Evolutionary conservation across 352 stramenopile genomes (phyloP), one percentile per base, ranked within the genome.

Genomic region (Phytophthora melonis): DNA sequence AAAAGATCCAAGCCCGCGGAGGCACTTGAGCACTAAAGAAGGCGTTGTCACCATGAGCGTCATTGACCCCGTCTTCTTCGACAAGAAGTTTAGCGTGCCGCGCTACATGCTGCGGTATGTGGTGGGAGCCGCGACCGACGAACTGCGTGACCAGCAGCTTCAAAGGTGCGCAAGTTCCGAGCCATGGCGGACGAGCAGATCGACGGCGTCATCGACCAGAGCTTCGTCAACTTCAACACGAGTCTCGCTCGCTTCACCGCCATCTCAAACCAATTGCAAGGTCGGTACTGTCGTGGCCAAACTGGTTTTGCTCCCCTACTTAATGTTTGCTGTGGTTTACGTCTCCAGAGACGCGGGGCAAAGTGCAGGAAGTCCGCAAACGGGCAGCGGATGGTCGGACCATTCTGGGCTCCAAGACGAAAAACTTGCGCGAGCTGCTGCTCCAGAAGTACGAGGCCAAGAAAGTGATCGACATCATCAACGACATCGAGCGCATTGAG

Each of bases 211-310:
- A 88, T 96, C 58, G 89, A 96, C 69, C 77, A 93, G 61, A 95
- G 90, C 73, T 95, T 90, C 55, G 73, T 81, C 74, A 95, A 94
- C 66, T 94, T 95, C 63, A 96, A 96, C 75, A 92, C 86, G 49
- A 94, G 86, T 68, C 84, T 96, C 43, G 84, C 80, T 72, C 84
- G 84, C 45, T 96, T 96, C 75, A 87, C 85, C 19, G 75, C 75
- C 60, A 94, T 94, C 58, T 92, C 87, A 1, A 87, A 90, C 52
- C 89, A 94, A 52, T 72, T 94, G 16, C 81, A 94, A 84, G 89
- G 89, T 93, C 59, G 13, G 14, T 23, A 50, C 30, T 36, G 30
- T 36, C 30, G 45, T 9, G 1, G 8, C 7, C 18, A 41, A 36
- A 27, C 56, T 3, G 18, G 9, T 34, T 34, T 30, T 18, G 41